Conservation (phyloP, 176 grass and related monocot genomes). For the Ensete glaucum region DNA sequence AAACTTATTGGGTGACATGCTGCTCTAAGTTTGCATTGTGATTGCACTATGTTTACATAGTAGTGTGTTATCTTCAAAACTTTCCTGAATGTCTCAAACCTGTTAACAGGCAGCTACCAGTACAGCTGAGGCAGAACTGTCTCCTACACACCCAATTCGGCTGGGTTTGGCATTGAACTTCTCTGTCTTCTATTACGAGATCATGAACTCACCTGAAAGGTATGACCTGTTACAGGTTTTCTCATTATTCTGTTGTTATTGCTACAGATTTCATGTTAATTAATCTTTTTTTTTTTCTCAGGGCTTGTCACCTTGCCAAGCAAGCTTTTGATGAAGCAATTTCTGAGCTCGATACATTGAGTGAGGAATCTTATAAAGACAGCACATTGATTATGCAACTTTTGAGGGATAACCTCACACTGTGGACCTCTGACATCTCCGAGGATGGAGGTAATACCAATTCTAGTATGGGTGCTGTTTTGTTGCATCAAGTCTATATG, state of each 20-base stretch:
- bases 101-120: neutral
- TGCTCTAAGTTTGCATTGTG: neutral
- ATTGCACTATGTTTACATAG: neutral
- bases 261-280: neutral
- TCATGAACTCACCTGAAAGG: slow-evolving; percentile 8
- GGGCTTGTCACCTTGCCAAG: slow-evolving; percentile 14
- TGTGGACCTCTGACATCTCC: slow-evolving; percentile 16
- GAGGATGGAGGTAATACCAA: slow-evolving; percentile 16
- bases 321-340: slow-evolving; percentile 16
- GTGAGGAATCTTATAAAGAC: slow-evolving; percentile 19
- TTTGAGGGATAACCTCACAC: slow-evolving; percentile 12
- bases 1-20: too few relatives aligned
- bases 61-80: neutral
- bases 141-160: slow-evolving; percentile 1
- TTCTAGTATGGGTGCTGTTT: neutral
- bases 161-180: slow-evolving; percentile 7
- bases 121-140: slow-evolving; percentile 3
- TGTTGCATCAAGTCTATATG: too few relatives aligned
- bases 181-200: slow-evolving; percentile 8
- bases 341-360: slow-evolving; percentile 4
- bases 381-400: slow-evolving; percentile 13
- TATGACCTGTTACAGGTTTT: neutral
- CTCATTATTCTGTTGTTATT: neutral
- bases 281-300: neutral
- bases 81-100: neutral